Evolutionary conservation across 495 filamentous ascomycete species (phyloP).

Genomic region (Geoglossum glabrum): DNA sequence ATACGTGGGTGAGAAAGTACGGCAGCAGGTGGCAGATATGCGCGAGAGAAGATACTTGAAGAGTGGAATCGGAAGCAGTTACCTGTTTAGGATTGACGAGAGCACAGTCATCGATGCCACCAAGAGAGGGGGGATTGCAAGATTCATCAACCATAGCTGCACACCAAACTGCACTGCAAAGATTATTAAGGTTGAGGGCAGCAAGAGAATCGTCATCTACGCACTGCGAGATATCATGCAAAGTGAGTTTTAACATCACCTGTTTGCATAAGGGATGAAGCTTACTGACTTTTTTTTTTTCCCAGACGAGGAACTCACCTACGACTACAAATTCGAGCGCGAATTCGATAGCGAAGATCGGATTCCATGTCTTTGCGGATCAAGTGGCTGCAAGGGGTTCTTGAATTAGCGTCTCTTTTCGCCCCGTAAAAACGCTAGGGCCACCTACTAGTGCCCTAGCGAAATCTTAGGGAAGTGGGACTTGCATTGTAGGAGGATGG

Average conservation of each 20-base stretch:
- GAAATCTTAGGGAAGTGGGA: no score
- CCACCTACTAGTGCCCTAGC: no score
- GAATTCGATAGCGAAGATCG: slow-evolving; percentile 87
- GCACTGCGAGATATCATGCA: slow-evolving; percentile 82
- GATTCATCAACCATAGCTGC: slow-evolving; percentile 98
- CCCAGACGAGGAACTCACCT: slow-evolving; percentile 90
- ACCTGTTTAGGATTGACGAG: slow-evolving; percentile 95
- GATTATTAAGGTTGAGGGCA: slow-evolving; percentile 99
- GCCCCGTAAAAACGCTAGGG: no score
- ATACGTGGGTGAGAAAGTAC: slow-evolving; percentile 94
- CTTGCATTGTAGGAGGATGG: no score
- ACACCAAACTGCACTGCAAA: slow-evolving; percentile 97
- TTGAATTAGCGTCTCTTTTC: slow-evolving; percentile 44
- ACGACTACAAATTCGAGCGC: slow-evolving; percentile 99
- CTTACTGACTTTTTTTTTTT: neutral
- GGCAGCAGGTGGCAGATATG: slow-evolving; percentile 89
- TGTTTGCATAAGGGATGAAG: neutral
- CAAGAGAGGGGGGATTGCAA: slow-evolving; percentile 91
- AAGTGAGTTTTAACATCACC: slow-evolving; percentile 39
- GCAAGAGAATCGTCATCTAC: slow-evolving; percentile 97
- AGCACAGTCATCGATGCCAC: slow-evolving; percentile 95
- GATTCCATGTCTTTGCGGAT: slow-evolving; percentile 92
- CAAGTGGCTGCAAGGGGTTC: slow-evolving; percentile 91
- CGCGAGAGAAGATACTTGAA: slow-evolving; percentile 80
- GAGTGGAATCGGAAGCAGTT: slow-evolving; percentile 91